Evolutionary conservation across 371 early-diverging fungal species (phyloP), one percentile per base, ranked within the genome.

Genomic region (Mucor irregularis): DNA sequence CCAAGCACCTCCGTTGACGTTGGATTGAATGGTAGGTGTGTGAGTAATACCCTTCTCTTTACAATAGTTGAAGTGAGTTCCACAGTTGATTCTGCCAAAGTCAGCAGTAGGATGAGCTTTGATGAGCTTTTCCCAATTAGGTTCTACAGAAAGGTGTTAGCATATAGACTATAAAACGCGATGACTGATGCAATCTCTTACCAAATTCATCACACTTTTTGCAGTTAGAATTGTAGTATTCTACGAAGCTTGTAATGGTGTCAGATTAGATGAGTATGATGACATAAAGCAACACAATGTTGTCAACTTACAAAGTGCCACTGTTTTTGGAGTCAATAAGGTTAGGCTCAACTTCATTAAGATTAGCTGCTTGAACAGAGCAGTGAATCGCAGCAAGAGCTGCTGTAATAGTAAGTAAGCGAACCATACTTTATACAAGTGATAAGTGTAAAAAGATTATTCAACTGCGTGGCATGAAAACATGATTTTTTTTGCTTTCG

Each of bases 171-270:
- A n/a, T n/a, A n/a, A n/a, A n/a, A n/a, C n/a, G n/a, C n/a, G n/a
- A n/a, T n/a, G n/a, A n/a, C n/a, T n/a, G 16, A 11, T 14, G 11
- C 9, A 34, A 4, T 14, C 13, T 1, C 13, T 56, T 58, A 76
- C 77, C 69, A 43, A 76, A 69, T 5, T 51, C 51, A 17, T 30
- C 24, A 49, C 78, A 74, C 22, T 56, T 48, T 17, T 13, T 45
- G 22, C 74, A 68, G n/a, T 56, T 54, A 21, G 74, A 71, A 7
- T 56, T 49, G 46, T 57, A 77, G 30, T 67, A 63, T 44, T 77
- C 73, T 8, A 77, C 62, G 40, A 77, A 61, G 42, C 78, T 76
- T 62, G 2, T 25, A 22, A 42, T n/a, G n/a, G n/a, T n/a, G n/a
- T n/a, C n/a, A n/a, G n/a, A n/a, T n/a, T n/a, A n/a, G n/a, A n/a